Evolutionary conservation across 257 asterid species (phyloP), one percentile per base, ranked within the genome.

Genomic region (Penstemon eatonii): DNA sequence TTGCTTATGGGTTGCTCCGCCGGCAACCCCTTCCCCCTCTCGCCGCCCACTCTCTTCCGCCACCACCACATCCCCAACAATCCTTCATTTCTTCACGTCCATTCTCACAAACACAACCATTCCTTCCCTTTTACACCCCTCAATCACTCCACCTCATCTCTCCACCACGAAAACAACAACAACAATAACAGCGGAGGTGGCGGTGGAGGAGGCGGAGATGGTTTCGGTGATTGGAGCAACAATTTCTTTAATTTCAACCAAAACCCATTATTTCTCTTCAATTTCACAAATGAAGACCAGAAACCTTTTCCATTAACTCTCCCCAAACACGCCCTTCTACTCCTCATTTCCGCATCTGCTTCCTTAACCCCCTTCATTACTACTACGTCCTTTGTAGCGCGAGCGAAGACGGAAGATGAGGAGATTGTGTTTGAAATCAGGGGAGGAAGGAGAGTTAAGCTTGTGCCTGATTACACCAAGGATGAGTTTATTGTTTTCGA

Each of bases 391-490:
- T 77, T 90, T 11, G 71, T 73, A 44, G 98, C 91, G 36, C 77
- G 84, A 56, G 98, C 98, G 0, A 72, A 76, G 59, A 62, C 87
- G 3, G 38, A 49, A 9, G 54, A 44, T 15, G 85, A 77, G 46
- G 91, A 76, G 38, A 38, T 61, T 12, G 81, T 88, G 18, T 85
- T 69, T 72, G 97, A 90, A 75, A 81, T 90, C 63, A 83, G 72
- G 77, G 96, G 96, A 10, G 99, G 96, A 51, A 93, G 79, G 84
- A 80, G 67, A 79, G 78, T 85, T 65, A 83, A 83, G 81, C 79
- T 93, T 66, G 79, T 84, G 33, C 82, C 89, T 1, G 96, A 93
- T 85, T 73, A 81, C 71, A 58, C 70, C 0, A 90, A 83, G 76
- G 97, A 93, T 66, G 96, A 82, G 77, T 90, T 88, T 70, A 40